phyloP scores from a whole-genome alignment of 106 monocot genomes.

The Amphibolis antarctica region DNA sequence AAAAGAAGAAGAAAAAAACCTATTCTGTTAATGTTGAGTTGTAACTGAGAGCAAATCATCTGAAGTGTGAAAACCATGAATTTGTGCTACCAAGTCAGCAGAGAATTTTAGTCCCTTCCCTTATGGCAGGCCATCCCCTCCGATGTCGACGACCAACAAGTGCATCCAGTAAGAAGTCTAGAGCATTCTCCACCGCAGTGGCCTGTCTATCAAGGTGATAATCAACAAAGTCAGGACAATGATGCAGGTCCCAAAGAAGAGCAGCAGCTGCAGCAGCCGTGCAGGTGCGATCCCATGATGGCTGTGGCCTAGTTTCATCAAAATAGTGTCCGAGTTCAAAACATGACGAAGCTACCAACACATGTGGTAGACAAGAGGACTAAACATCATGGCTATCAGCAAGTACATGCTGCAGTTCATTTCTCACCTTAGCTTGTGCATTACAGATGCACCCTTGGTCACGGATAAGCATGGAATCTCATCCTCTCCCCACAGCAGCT shows the following conservation, averaged over 20 bases:
- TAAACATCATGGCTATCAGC: no score
- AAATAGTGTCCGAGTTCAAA: background rate
- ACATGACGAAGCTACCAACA: background rate
- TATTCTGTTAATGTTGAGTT: no score
- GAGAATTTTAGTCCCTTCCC: constrained; percentile 34
- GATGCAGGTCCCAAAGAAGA: constrained; percentile 65
- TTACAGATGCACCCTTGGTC: constrained; percentile 50
- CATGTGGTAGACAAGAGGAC: no score
- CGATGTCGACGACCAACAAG: constrained; percentile 48
- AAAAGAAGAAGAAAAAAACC: no score
- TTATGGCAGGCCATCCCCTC: constrained; percentile 54
- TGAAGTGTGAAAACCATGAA: background rate
- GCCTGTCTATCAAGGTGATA: constrained; percentile 54
- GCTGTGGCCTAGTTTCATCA: constrained; percentile 57
- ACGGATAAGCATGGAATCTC: constrained; percentile 73
- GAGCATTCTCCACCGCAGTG: constrained; percentile 47
- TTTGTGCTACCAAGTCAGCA: background rate
- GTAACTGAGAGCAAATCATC: no score
- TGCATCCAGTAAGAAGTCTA: constrained; percentile 56
- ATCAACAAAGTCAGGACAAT: constrained; percentile 19
- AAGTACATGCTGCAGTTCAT: no score
- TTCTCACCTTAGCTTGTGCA: constrained; percentile 80
- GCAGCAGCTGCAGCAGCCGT: constrained; percentile 92
- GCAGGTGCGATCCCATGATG: constrained; percentile 87
- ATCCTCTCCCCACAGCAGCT: constrained; percentile 42